Conservation (phyloP, 1,139 yeast species). For the Kurtzmaniella quercitrusa region DNA sequence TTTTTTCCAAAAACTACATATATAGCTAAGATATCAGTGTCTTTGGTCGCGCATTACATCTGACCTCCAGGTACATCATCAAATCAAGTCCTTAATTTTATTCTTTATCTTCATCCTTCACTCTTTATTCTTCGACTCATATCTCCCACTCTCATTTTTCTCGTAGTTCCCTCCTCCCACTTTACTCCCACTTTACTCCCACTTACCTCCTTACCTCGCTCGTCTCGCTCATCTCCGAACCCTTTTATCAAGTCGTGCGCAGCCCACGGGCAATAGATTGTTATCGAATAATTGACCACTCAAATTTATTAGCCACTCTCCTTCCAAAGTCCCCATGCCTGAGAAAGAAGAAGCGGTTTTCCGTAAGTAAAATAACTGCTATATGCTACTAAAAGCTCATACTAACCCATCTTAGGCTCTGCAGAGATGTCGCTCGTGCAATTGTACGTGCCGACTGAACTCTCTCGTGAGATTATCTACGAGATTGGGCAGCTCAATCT, state of each 20-base stretch:
- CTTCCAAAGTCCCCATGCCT: slow-evolving; percentile 13
- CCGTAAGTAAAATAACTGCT: slow-evolving; percentile 40
- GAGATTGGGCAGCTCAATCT: slow-evolving; percentile 61
- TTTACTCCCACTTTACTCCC: background rate
- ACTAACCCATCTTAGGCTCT: slow-evolving; percentile 33
- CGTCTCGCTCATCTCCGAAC: background rate
- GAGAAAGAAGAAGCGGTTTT: slow-evolving; percentile 63
- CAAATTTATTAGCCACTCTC: background rate
- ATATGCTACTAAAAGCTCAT: background rate
- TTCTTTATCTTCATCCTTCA: background rate
- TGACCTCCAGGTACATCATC: too few species aligned
- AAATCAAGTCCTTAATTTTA: too few species aligned
- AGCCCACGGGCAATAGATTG: slow-evolving; percentile 5
- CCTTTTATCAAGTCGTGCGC: slow-evolving; percentile 5
- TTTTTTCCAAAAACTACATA: too few species aligned
- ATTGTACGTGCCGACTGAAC: slow-evolving; percentile 69
- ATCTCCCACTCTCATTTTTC: background rate
- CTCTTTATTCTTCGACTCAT: background rate
- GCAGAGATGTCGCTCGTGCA: slow-evolving; percentile 81
- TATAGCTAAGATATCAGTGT: too few species aligned
- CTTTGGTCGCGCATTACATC: too few species aligned
- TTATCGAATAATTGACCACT: background rate
- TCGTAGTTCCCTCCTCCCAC: background rate
- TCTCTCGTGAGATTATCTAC: slow-evolving; percentile 61
- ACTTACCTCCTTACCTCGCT: background rate